These are phyloP conservation scores for Verticillium klebahnii DNA, from an alignment of 2,329 filamentous ascomycete species.

Conservation along the genomic window DNA sequence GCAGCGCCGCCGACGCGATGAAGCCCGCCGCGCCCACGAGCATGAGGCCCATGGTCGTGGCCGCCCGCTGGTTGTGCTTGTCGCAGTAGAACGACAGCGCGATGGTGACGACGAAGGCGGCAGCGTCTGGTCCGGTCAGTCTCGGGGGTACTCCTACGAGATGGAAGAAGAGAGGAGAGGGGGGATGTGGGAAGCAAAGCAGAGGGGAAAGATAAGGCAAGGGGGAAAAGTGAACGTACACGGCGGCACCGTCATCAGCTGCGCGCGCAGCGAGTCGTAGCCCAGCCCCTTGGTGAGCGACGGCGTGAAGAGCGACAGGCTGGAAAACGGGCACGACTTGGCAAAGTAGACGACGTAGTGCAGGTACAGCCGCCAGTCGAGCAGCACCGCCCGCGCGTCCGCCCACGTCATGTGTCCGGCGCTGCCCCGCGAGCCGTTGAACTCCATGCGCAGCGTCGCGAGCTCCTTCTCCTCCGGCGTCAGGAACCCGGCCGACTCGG, in stretches of 20 bases:
- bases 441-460: conserved; percentile 38
- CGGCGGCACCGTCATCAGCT: conserved; percentile 63
- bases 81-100: conserved; percentile 57
- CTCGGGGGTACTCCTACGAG: conserved; percentile 21
- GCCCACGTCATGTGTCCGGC: conserved; percentile 59
- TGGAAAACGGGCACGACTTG: conserved; percentile 51
- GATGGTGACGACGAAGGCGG: conserved; percentile 27
- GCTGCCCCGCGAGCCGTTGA: conserved; percentile 43
- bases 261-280: conserved; percentile 48
- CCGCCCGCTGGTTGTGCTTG: conserved; percentile 50
- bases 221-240: conserved; percentile 45
- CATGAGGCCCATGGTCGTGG: conserved; percentile 18
- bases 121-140: neutral
- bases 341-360: conserved; percentile 49
- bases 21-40: conserved; percentile 44
- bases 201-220: too few species aligned
- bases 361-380: conserved; percentile 64
- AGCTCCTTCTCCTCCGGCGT: conserved; percentile 55
- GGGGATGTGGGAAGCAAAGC: too few species aligned
- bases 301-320: conserved; percentile 57
- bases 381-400: conserved; percentile 66
- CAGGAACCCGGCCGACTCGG: conserved; percentile 61
- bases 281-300: conserved; percentile 52
- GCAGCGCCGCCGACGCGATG: conserved; percentile 56
- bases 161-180: too few species aligned